Evolutionary conservation across 192 early-diverging fungal genomes (phyloP).

Genomic region (Coemansia sp.): DNA sequence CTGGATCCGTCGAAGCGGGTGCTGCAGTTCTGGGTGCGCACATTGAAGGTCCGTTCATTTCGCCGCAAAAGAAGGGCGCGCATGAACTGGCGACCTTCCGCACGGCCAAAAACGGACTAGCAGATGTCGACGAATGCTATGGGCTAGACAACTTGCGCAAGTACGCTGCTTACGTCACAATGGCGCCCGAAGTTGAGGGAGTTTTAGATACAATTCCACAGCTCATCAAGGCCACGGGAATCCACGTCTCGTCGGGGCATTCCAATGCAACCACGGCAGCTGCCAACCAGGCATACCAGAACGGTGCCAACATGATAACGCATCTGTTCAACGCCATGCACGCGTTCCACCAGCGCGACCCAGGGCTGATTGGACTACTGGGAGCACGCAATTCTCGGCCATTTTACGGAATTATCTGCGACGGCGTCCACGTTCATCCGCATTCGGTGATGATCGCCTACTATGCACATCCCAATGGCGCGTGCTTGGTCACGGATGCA

Average conservation of each 20-base stretch:
- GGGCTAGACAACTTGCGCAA: constrained; percentile 58
- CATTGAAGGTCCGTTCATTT: constrained; percentile 70
- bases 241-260: constrained; percentile 68
- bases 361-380: constrained; percentile 76
- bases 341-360: constrained; percentile 84
- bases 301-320: constrained; percentile 71
- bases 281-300: constrained; percentile 59
- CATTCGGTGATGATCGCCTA: constrained; percentile 81
- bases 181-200: constrained; percentile 78
- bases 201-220: constrained; percentile 63
- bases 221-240: constrained; percentile 59
- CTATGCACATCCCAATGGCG: constrained; percentile 72
- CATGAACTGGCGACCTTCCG: constrained; percentile 66
- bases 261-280: constrained; percentile 63
- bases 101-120: constrained; percentile 59
- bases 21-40: constrained; percentile 72
- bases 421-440: constrained; percentile 80
- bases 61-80: constrained; percentile 71
- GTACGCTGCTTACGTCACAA: constrained; percentile 69
- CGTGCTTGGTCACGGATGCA: constrained; percentile 78
- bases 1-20: constrained; percentile 60
- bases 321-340: constrained; percentile 89
- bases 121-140: constrained; percentile 68
- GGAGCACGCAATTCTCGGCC: constrained; percentile 61
- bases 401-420: constrained; percentile 82